A percentile compares a stretch with the other conserved stretches of the same genome.
These are phyloP conservation scores for Podila clonocystis DNA, from an alignment of 192 early-diverging fungal species.

Conservation along the genomic window DNA sequence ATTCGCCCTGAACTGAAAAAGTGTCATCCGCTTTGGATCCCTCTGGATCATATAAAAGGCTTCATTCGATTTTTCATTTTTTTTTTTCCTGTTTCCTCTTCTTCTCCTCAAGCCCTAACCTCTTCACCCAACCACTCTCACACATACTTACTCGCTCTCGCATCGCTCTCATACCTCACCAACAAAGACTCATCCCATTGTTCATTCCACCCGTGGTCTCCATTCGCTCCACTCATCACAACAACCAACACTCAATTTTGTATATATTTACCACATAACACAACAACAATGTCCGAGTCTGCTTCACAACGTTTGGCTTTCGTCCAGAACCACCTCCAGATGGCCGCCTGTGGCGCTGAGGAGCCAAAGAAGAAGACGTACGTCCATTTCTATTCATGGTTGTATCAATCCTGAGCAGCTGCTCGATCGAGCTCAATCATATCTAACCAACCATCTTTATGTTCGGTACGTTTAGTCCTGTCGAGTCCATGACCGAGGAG, in stretches of 20 bases:
- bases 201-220: not conserved
- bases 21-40: too few species aligned
- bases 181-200: not conserved
- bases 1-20: not conserved
- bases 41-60: conserved; percentile 6
- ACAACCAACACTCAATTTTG: not conserved
- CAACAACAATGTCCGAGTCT: conserved; percentile 36
- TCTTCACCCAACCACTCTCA: not conserved
- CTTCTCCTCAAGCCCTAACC: conserved; percentile 1
- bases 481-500: conserved; percentile 73
- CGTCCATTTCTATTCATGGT: not conserved
- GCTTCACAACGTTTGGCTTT: conserved; percentile 38
- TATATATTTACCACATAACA: too few species aligned
- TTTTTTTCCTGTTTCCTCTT: conserved; percentile 10
- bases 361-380: conserved; percentile 50
- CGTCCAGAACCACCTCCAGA: conserved; percentile 46
- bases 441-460: not conserved
- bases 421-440: not conserved
- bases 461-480: conserved; percentile 11
- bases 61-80: conserved; percentile 2
- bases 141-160: too few species aligned
- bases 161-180: too few species aligned
- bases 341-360: conserved; percentile 34
- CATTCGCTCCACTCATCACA: not conserved
- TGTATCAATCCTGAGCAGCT: not conserved